These are phyloP conservation scores for Fistulinella prunicolor DNA, from an alignment of 768 basidiomycete genomes.

Conservation along the genomic window DNA sequence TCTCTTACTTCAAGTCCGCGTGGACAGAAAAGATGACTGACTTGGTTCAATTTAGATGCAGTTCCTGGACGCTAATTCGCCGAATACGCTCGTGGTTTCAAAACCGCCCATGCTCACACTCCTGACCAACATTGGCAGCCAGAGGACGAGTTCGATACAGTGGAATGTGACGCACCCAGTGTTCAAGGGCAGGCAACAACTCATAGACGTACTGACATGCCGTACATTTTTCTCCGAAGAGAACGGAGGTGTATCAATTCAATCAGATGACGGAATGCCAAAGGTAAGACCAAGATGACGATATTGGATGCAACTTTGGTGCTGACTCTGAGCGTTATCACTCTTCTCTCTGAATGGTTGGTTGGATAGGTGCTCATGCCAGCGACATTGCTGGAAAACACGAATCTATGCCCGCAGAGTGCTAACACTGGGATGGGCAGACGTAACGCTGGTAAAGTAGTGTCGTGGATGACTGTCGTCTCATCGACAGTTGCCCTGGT, in stretches of 20 bases:
- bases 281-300: slow-evolving; percentile 28
- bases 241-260: slow-evolving; percentile 41
- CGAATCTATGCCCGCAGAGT: slow-evolving; percentile 20
- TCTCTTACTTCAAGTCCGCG: not conserved
- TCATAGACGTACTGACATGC: slow-evolving; percentile 58
- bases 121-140: slow-evolving; percentile 51
- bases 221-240: slow-evolving; percentile 33
- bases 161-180: slow-evolving; percentile 46
- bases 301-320: not conserved
- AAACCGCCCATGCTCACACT: slow-evolving; percentile 57
- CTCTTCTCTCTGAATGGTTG: not conserved
- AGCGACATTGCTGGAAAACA: slow-evolving; percentile 21
- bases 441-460: not conserved
- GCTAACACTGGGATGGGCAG: slow-evolving; percentile 2
- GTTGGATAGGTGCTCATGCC: slow-evolving; percentile 36
- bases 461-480: slow-evolving; percentile 9
- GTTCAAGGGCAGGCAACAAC: slow-evolving; percentile 38
- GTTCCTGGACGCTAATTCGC: slow-evolving; percentile 40
- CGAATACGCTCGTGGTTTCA: slow-evolving; percentile 44
- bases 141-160: slow-evolving; percentile 28
- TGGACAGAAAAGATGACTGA: not conserved
- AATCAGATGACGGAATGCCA: slow-evolving; percentile 45
- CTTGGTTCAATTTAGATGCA: slow-evolving; percentile 36
- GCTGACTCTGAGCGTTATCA: not conserved
- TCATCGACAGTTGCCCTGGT: slow-evolving; percentile 3